Evolutionary conservation across 495 filamentous ascomycete species (phyloP).

Genomic region (Neurospora cerealis): DNA sequence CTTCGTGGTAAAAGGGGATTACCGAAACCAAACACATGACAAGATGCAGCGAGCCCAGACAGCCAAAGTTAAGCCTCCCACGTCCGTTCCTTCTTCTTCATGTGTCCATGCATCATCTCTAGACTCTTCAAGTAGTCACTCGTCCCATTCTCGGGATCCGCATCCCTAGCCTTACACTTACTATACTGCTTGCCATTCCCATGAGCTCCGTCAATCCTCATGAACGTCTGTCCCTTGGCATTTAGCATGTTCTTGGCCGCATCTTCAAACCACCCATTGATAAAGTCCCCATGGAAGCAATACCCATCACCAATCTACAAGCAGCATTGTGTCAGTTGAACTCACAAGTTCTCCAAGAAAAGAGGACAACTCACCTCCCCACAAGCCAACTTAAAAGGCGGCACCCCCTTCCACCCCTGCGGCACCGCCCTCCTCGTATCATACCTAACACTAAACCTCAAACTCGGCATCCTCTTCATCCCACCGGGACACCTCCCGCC

Average conservation of each 20-base stretch:
- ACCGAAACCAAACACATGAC: no score
- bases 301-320: slow-evolving; percentile 26
- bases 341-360: not conserved
- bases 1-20: not conserved
- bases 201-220: slow-evolving; percentile 26
- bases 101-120: slow-evolving; percentile 21
- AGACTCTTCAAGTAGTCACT: slow-evolving; percentile 26
- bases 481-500: slow-evolving; percentile 18
- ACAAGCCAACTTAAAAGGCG: slow-evolving; percentile 25
- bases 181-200: slow-evolving; percentile 23
- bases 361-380: slow-evolving; percentile 17
- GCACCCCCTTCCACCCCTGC: slow-evolving; percentile 24
- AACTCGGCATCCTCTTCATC: slow-evolving; percentile 24
- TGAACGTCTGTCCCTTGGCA: slow-evolving; percentile 25
- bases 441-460: slow-evolving; percentile 25
- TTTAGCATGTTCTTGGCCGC: slow-evolving; percentile 22
- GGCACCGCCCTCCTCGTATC: slow-evolving; percentile 18
- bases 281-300: slow-evolving; percentile 29
- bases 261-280: slow-evolving; percentile 30
- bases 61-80: not conserved
- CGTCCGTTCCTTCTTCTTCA: not conserved
- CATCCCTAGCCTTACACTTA: slow-evolving; percentile 24
- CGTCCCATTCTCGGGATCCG: slow-evolving; percentile 24
- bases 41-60: not conserved
- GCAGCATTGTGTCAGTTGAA: not conserved